Base-by-base conservation (phyloP, 345 rosid species). In the Viola odorata region DNA sequence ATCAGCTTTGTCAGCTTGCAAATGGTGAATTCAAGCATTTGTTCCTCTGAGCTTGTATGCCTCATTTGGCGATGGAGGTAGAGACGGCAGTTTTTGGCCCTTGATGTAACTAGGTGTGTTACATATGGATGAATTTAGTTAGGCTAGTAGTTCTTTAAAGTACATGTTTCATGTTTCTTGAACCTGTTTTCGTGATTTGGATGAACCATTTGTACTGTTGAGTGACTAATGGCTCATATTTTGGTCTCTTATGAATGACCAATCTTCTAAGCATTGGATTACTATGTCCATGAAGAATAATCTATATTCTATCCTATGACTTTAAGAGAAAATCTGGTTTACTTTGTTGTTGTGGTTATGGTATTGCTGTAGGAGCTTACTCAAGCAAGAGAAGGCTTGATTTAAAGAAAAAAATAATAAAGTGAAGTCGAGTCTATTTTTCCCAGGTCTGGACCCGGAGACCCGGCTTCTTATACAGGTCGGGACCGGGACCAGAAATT, bases 41-140 rank as follows among this genome's bases (percentile, higher is more conserved):
- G 16, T 57, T 57, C 37, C 48, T 57, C 1, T 57, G 40, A 48
- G 36, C n/a, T 48, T 44, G 23, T 39, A 13, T n/a, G 17, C 45
- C 15, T 6, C 60, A 16, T 13, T 38, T 12, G 44, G 23, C 8
- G 32, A 39, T 51, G 53, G 63, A 55, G 52, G 45, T 53, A 37
- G 15, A 48, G 63, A 32, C 55, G 7, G 45, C 8, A 42, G 40
- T 37, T 58, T 23, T 37, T 14, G 37, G n/a, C 53, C 60, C 11
- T 50, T 23, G 56, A 36, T 54, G 52, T 63, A 50, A 12, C 41
- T 23, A 62, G 61, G 47, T 40, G 32, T 23, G 52, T 69, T 37
- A 40, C 50, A 74, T 14, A 38, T 41, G 41, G 36, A 39, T 55
- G 17, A 23, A 12, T 36, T 12, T 5, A 12, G 12, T n/a, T 42